Evolutionary conservation across 148 eudicot species (phyloP).

Genomic region (Fallopia convolvulus): DNA sequence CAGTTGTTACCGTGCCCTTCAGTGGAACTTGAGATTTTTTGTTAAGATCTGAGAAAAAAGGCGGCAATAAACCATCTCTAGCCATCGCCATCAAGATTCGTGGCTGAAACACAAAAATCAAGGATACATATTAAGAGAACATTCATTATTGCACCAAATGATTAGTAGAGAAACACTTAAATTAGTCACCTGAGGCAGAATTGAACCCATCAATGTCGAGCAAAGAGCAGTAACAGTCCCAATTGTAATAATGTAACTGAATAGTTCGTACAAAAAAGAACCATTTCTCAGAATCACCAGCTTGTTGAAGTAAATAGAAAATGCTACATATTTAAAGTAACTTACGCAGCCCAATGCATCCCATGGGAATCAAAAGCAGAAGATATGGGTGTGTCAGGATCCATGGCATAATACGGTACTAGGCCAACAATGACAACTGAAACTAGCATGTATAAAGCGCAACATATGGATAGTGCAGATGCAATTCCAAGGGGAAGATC

Average conservation of each 20-base stretch:
- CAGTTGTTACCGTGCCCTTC: conserved; percentile 75
- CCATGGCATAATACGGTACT: conserved; percentile 85
- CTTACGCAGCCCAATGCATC: conserved; percentile 98
- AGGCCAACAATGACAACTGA: conserved; percentile 87
- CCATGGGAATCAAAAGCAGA: conserved; percentile 90
- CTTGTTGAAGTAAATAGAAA: not conserved
- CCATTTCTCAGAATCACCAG: conserved; percentile 10
- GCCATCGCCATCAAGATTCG: conserved; percentile 98
- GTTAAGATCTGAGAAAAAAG: conserved; percentile 88
- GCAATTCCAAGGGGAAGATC: conserved; percentile 94
- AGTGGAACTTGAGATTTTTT: conserved; percentile 74
- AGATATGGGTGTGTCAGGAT: conserved; percentile 93
- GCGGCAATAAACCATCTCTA: conserved; percentile 88
- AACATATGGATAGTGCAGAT: conserved; percentile 70
- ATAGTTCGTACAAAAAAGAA: conserved; percentile 7
- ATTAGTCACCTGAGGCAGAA: conserved; percentile 72
- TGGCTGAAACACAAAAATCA: conserved; percentile 45
- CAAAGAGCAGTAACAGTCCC: conserved; percentile 91
- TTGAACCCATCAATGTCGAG: conserved; percentile 89
- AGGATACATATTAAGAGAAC: conserved; percentile 3
- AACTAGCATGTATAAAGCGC: conserved; percentile 85
- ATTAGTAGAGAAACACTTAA: not conserved
- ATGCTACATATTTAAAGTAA: conserved; percentile 9
- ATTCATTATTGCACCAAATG: not conserved
- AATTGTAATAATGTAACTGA: conserved; percentile 70